phyloP scores from a whole-genome alignment of 75 land plant species.

The Cunninghamia lanceolata region DNA sequence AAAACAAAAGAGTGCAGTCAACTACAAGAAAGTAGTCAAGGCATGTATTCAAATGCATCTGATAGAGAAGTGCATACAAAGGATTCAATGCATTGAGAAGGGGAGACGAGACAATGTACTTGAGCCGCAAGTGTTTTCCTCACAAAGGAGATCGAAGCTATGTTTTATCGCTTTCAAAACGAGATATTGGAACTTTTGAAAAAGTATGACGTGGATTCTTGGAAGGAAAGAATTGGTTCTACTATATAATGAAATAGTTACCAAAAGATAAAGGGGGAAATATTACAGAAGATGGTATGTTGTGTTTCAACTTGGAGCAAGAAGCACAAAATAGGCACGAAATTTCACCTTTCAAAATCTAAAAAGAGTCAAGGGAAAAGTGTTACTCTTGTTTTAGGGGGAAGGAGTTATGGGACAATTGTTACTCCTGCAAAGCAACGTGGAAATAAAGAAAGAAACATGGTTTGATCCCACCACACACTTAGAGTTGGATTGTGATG shows the following conservation, averaged over 20 bases:
- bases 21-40: too few relatives aligned
- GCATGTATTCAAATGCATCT: too few relatives aligned
- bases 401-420: background rate
- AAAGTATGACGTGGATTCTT: conserved; percentile 6
- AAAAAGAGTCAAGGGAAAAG: background rate
- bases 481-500: conserved; percentile 71
- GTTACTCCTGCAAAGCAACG: background rate
- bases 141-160: too few relatives aligned
- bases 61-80: too few relatives aligned
- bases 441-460: conserved; percentile 53
- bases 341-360: background rate
- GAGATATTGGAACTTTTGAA: conserved; percentile 3
- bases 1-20: too few relatives aligned
- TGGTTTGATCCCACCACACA: conserved; percentile 66
- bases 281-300: conserved; percentile 2
- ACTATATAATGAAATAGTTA: background rate
- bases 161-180: too few relatives aligned
- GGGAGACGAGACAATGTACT: too few relatives aligned
- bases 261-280: background rate
- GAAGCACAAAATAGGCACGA: background rate
- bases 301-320: conserved; percentile 1
- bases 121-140: too few relatives aligned
- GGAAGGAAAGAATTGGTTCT: background rate
- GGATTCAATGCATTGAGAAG: too few relatives aligned
- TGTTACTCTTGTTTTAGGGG: background rate